Conservation (phyloP, 345 rosid genomes). For the Heritiera littoralis region DNA sequence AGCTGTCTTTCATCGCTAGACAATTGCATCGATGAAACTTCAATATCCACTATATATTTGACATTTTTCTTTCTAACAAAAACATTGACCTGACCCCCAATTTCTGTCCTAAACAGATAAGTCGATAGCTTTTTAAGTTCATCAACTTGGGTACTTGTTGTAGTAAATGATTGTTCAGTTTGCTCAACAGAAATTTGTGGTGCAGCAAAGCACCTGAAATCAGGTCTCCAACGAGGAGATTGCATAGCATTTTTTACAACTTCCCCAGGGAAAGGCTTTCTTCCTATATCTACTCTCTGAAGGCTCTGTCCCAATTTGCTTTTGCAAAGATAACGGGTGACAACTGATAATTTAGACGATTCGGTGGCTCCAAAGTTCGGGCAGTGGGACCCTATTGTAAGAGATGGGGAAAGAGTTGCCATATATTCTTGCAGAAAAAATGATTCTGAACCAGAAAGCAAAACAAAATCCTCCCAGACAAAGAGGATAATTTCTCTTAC, state of each 20-base stretch:
- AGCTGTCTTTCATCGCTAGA: constrained; percentile 36
- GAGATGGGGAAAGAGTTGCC: constrained; percentile 51
- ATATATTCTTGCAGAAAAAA: constrained; percentile 32
- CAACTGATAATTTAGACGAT: constrained; percentile 36
- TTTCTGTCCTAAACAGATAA: constrained; percentile 68
- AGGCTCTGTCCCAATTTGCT: constrained; percentile 26
- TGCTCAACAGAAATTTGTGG: constrained; percentile 50
- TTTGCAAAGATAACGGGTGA: constrained; percentile 27
- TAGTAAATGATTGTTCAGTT: constrained; percentile 39
- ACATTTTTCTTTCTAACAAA: constrained; percentile 52
- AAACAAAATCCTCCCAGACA: constrained; percentile 18
- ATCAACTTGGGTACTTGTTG: constrained; percentile 36
- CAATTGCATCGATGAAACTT: constrained; percentile 58
- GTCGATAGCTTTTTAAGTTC: constrained; percentile 44
- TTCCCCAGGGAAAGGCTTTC: constrained; percentile 30
- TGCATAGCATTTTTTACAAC: constrained; percentile 21
- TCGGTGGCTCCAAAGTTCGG: constrained; percentile 35
- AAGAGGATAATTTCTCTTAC: constrained; percentile 12
- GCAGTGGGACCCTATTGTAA: constrained; percentile 36
- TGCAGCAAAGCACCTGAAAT: constrained; percentile 44
- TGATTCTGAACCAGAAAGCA: constrained; percentile 10
- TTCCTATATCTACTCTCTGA: constrained; percentile 30
- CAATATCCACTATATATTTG: constrained; percentile 52
- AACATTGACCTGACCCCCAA: constrained; percentile 70
- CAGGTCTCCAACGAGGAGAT: constrained; percentile 22